phyloP scores from a whole-genome alignment of 2,329 filamentous ascomycete genomes.

The Diplodia corticola region DNA sequence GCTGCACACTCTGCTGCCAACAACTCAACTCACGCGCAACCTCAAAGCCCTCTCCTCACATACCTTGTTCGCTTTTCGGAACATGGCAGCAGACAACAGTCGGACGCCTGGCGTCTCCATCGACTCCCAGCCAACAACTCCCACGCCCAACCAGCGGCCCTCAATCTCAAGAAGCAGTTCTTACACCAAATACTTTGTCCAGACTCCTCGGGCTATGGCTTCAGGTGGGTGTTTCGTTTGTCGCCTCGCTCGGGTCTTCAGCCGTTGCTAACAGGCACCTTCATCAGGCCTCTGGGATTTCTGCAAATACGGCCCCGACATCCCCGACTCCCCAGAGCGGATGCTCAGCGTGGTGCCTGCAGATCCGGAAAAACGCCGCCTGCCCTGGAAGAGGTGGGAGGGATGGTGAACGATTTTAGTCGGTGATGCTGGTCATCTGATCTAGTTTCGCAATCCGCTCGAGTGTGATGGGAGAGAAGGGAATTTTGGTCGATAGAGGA shows the following conservation, averaged over 20 bases:
- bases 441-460: background rate
- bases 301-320: conserved; percentile 6
- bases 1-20: background rate
- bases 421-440: background rate
- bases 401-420: background rate
- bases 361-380: background rate
- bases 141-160: background rate
- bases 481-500: background rate
- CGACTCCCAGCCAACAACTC: background rate
- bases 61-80: background rate
- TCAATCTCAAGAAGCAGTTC: background rate
- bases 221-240: background rate
- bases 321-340: background rate
- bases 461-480: background rate
- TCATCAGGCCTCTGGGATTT: conserved; percentile 10
- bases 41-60: background rate
- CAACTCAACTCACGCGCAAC: background rate
- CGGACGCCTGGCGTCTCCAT: background rate
- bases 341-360: background rate
- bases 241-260: background rate
- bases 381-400: conserved; percentile 1
- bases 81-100: background rate
- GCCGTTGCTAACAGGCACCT: background rate
- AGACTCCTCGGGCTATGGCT: background rate
- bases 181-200: background rate